Conservation (phyloP, 139 green algal species). For the Yamagishiella unicocca region DNA sequence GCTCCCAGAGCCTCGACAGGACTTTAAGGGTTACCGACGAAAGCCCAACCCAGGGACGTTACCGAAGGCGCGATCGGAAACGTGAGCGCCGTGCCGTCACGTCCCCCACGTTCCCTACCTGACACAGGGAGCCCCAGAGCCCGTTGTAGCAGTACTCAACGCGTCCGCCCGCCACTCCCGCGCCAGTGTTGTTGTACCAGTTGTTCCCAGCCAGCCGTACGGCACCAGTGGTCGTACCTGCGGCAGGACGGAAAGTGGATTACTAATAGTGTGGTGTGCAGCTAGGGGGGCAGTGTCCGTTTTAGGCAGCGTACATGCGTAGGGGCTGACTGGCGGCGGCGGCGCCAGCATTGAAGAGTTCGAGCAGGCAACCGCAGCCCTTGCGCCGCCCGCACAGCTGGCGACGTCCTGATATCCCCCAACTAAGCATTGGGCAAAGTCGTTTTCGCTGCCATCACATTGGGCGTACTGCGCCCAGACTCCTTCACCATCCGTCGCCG, state of each 20-base stretch:
- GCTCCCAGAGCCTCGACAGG: too few species aligned
- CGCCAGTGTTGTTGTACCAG: not conserved
- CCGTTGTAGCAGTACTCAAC: conserved; percentile 42
- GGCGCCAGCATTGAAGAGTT: not conserved
- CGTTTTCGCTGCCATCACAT: conserved; percentile 6
- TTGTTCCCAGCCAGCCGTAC: not conserved
- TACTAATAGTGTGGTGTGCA: not conserved
- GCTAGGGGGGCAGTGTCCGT: not conserved
- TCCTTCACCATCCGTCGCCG: not conserved
- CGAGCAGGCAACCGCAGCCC: not conserved
- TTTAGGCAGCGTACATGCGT: conserved; percentile 6
- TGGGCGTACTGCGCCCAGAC: not conserved
- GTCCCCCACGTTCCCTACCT: too few species aligned
- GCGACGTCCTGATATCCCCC: not conserved
- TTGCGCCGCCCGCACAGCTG: not conserved
- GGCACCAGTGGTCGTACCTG: conserved; percentile 1
- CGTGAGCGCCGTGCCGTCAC: too few species aligned
- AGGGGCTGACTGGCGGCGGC: not conserved
- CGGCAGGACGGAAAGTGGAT: not conserved
- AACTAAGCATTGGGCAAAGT: not conserved
- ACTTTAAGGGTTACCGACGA: too few species aligned
- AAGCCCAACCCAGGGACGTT: too few species aligned
- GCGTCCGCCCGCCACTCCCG: not conserved
- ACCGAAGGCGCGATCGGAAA: too few species aligned
- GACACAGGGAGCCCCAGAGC: conserved; percentile 7